A percentile compares a stretch with the other conserved stretches of the same genome.
These are phyloP conservation scores for Gomphus sp. DNA, from an alignment of 1,284 basidiomycete species.

Conservation along the genomic window DNA sequence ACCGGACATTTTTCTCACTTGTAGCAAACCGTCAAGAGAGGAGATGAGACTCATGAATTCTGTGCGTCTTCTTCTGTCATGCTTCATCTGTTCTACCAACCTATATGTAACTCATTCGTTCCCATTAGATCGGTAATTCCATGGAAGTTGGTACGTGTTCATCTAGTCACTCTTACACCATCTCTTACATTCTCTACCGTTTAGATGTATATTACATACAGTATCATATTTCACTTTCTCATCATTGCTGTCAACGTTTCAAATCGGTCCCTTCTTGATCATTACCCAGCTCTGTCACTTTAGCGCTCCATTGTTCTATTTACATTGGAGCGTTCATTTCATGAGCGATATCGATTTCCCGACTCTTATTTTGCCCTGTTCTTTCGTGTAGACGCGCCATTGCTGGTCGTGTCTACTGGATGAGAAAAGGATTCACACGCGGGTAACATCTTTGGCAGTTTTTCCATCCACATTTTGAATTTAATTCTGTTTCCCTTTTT, in stretches of 20 bases:
- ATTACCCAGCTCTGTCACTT: conserved; percentile 49
- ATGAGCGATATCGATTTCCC: conserved; percentile 57
- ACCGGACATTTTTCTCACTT: conserved; percentile 23
- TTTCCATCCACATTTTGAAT: not conserved
- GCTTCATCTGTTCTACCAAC: not conserved
- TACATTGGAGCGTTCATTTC: conserved; percentile 74
- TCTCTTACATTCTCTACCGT: conserved; percentile 11
- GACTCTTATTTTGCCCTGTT: conserved; percentile 36
- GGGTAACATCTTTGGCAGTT: conserved; percentile 34
- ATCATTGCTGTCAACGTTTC: not conserved
- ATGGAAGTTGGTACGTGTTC: conserved; percentile 17
- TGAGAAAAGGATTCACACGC: conserved; percentile 46
- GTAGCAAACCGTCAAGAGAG: conserved; percentile 88
- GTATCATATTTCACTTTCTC: not conserved
- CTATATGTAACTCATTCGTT: conserved; percentile 10
- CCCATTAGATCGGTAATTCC: conserved; percentile 39
- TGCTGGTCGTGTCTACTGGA: conserved; percentile 17
- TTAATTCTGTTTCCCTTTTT: not conserved
- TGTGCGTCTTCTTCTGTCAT: conserved; percentile 46
- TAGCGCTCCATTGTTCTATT: conserved; percentile 54
- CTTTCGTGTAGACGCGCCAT: conserved; percentile 18
- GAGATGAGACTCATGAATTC: conserved; percentile 92
- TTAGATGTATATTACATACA: conserved; percentile 12
- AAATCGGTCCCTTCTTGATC: conserved; percentile 1
- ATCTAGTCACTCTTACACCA: conserved; percentile 13